phyloP scores from a whole-genome alignment of 1,284 basidiomycete genomes.

The Austroboletus novae-zelandiae region DNA sequence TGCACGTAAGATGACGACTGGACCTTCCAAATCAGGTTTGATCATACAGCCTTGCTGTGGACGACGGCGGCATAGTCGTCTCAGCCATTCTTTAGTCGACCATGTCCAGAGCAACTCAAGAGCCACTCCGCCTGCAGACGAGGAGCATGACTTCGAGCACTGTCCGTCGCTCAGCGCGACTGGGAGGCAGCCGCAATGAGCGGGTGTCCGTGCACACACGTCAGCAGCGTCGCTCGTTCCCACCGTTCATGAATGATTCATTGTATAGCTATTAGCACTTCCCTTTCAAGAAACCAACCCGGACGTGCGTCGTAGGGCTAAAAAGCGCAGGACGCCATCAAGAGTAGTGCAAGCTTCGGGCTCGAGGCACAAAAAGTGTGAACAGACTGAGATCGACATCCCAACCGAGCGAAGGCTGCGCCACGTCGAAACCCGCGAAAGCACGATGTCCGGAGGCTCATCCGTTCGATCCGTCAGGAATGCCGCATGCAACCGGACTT shows the following conservation, averaged over 20 bases:
- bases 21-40: slow-evolving; percentile 32
- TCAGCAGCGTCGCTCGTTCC: slow-evolving; percentile 8
- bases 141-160: slow-evolving; percentile 21
- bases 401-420: slow-evolving; percentile 1
- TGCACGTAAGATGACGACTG: slow-evolving; percentile 25
- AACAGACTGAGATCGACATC: slow-evolving; percentile 5
- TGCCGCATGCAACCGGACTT: background rate
- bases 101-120: slow-evolving; percentile 18
- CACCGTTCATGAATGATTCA: background rate
- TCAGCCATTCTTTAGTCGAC: background rate
- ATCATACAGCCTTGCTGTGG: slow-evolving; percentile 3
- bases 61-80: background rate
- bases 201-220: slow-evolving; percentile 1
- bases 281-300: background rate
- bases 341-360: slow-evolving; percentile 1
- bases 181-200: slow-evolving; percentile 6
- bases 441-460: background rate
- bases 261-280: slow-evolving; percentile 9
- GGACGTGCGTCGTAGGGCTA: background rate
- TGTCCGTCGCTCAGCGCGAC: slow-evolving; percentile 25
- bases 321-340: slow-evolving; percentile 8
- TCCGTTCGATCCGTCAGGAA: background rate
- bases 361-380: slow-evolving; percentile 15
- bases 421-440: slow-evolving; percentile 1
- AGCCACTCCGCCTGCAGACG: slow-evolving; percentile 16